Percentiles rank a stretch among this genome's conserved stretches.
phyloP scores from a whole-genome alignment of 768 basidiomycete species.

The Termitomyces sp. region DNA sequence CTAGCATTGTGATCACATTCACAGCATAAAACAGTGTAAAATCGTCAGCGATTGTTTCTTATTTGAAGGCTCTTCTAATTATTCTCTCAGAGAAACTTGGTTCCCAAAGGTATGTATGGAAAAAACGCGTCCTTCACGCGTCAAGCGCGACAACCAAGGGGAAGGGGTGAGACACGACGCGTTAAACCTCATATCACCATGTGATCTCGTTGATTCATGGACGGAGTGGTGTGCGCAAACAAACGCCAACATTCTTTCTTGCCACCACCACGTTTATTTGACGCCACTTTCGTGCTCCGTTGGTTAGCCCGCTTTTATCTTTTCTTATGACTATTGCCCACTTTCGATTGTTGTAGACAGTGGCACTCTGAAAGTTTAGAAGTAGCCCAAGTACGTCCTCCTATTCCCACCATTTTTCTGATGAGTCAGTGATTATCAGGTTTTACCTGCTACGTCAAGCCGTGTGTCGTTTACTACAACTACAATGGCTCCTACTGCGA shows the following conservation, averaged over 20 bases:
- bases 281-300: slow-evolving; percentile 26
- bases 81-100: not conserved
- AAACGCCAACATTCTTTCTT: slow-evolving; percentile 33
- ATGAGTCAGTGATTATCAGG: not conserved
- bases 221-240: slow-evolving; percentile 25
- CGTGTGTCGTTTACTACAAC: not conserved
- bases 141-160: slow-evolving; percentile 4
- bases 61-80: not conserved
- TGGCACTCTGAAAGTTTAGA: not conserved
- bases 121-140: slow-evolving; percentile 11
- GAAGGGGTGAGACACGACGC: slow-evolving; percentile 5
- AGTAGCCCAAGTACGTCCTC: slow-evolving; percentile 11
- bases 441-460: not conserved
- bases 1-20: not conserved
- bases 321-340: not conserved
- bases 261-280: slow-evolving; percentile 31
- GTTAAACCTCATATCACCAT: slow-evolving; percentile 13
- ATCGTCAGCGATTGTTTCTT: not conserved
- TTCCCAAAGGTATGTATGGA: not conserved
- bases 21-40: not conserved
- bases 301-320: slow-evolving; percentile 11
- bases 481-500: slow-evolving; percentile 41
- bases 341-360: not conserved
- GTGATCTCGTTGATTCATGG: slow-evolving; percentile 21
- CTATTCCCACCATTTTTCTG: slow-evolving; percentile 5